phyloP scores from a whole-genome alignment of 495 filamentous ascomycete species.

The Massariosphaeria phaeospora region DNA sequence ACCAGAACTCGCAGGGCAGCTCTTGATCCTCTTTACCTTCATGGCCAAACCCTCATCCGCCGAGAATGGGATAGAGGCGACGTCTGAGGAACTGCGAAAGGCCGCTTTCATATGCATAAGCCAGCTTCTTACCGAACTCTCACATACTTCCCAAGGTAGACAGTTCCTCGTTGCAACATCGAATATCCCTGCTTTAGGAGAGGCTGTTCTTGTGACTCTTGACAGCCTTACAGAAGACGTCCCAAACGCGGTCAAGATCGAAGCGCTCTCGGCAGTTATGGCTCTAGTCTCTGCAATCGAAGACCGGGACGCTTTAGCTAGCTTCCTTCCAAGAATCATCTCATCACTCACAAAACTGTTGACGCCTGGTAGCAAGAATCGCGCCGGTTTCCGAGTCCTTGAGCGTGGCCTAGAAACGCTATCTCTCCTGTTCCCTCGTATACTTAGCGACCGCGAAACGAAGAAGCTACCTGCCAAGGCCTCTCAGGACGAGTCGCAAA shows the following conservation, averaged over 20 bases:
- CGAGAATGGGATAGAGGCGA: slow-evolving; percentile 28
- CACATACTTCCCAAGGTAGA: slow-evolving; percentile 34
- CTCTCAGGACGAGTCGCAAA: slow-evolving; percentile 21
- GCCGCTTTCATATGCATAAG: slow-evolving; percentile 54
- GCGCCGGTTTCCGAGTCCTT: slow-evolving; percentile 61
- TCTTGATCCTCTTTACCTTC: slow-evolving; percentile 79
- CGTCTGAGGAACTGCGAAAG: slow-evolving; percentile 40
- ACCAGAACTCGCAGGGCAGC: slow-evolving; percentile 69
- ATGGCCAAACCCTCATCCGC: slow-evolving; percentile 61
- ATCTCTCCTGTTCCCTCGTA: slow-evolving; percentile 52
- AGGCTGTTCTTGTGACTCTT: slow-evolving; percentile 73
- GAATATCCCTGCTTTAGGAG: slow-evolving; percentile 76
- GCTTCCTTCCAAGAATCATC: slow-evolving; percentile 83
- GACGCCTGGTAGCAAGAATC: slow-evolving; percentile 59
- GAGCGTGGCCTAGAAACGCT: slow-evolving; percentile 57
- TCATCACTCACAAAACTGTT: slow-evolving; percentile 74
- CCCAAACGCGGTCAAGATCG: slow-evolving; percentile 59
- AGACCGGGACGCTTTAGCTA: slow-evolving; percentile 67
- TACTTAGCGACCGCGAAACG: slow-evolving; percentile 59
- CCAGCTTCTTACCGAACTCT: slow-evolving; percentile 47
- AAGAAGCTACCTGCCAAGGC: slow-evolving; percentile 38
- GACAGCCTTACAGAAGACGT: slow-evolving; percentile 59
- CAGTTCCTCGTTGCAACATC: slow-evolving; percentile 48
- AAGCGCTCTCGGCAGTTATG: slow-evolving; percentile 61
- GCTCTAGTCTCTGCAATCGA: slow-evolving; percentile 57